These are phyloP conservation scores for Citrus trifoliata DNA, from an alignment of 345 rosid species.

Conservation along the genomic window DNA sequence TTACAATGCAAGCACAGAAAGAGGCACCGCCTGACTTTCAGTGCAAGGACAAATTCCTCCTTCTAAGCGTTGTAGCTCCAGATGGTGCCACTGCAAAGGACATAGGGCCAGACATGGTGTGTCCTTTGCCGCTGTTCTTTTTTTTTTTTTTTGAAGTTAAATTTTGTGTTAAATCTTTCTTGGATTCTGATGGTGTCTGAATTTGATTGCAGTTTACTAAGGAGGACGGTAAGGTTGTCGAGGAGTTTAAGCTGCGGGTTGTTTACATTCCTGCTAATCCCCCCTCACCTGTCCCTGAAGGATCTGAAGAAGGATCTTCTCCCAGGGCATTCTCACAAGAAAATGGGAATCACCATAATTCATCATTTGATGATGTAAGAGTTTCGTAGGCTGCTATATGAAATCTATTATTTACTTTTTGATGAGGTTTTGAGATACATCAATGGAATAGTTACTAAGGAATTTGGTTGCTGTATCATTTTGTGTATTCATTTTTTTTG, in stretches of 20 bases:
- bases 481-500: neutral
- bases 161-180: neutral
- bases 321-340: slow-evolving; percentile 56
- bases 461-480: neutral
- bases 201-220: slow-evolving; percentile 56
- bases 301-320: slow-evolving; percentile 82
- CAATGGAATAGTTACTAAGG: slow-evolving; percentile 1
- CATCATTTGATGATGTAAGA: slow-evolving; percentile 50
- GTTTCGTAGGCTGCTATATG: neutral
- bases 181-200: neutral
- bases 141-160: neutral
- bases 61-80: slow-evolving; percentile 64
- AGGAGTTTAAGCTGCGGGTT: slow-evolving; percentile 77
- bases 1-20: slow-evolving; percentile 89
- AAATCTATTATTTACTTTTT: neutral
- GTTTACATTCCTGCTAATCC: slow-evolving; percentile 79
- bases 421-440: neutral
- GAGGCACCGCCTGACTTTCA: slow-evolving; percentile 85
- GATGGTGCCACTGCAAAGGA: slow-evolving; percentile 58
- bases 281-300: slow-evolving; percentile 90
- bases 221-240: slow-evolving; percentile 52
- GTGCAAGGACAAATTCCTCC: slow-evolving; percentile 87
- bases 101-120: slow-evolving; percentile 63
- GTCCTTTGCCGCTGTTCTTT: neutral
- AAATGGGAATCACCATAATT: slow-evolving; percentile 38